These are phyloP conservation scores for Mycena chlorophos DNA, from an alignment of 768 basidiomycete genomes.

Conservation along the genomic window DNA sequence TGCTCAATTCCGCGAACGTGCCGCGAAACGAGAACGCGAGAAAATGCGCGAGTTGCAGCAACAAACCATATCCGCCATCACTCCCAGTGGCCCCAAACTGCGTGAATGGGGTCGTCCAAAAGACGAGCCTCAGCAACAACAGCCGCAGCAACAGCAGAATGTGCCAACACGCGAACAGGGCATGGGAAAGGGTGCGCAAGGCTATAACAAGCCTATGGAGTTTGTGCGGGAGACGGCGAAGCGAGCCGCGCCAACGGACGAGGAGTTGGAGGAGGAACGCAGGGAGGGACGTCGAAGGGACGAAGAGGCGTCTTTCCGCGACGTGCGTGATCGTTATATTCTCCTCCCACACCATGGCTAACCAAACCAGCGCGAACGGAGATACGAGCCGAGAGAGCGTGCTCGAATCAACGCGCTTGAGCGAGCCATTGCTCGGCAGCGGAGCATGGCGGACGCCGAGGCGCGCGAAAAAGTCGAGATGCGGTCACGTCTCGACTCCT, in stretches of 20 bases:
- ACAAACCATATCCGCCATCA: constrained; percentile 52
- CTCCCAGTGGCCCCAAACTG: constrained; percentile 73
- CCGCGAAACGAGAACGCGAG: constrained; percentile 87
- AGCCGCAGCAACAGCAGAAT: constrained; percentile 31
- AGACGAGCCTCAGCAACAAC: constrained; percentile 36
- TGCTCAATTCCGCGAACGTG: constrained; percentile 91
- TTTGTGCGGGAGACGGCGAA: constrained; percentile 67
- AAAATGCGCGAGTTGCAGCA: constrained; percentile 74
- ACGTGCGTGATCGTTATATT: constrained; percentile 54
- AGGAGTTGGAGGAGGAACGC: constrained; percentile 82
- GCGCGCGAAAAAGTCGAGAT: constrained; percentile 80
- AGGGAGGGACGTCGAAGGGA: constrained; percentile 74
- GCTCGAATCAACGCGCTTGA: constrained; percentile 76
- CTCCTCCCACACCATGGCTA: constrained; percentile 3
- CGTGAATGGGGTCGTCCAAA: constrained; percentile 80
- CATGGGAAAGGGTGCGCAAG: constrained; percentile 69
- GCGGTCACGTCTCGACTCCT: constrained; percentile 78
- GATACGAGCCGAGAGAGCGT: constrained; percentile 90
- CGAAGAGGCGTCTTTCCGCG: constrained; percentile 82
- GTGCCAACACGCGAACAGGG: constrained; percentile 45
- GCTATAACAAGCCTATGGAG: constrained; percentile 75
- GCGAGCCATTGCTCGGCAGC: constrained; percentile 71
- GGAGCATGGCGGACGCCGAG: constrained; percentile 71
- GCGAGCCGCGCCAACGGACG: constrained; percentile 63
- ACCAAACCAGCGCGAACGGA: constrained; percentile 73